Base-by-base conservation (phyloP, 164 flowering plant species). In the Magnolia sinica region DNA sequence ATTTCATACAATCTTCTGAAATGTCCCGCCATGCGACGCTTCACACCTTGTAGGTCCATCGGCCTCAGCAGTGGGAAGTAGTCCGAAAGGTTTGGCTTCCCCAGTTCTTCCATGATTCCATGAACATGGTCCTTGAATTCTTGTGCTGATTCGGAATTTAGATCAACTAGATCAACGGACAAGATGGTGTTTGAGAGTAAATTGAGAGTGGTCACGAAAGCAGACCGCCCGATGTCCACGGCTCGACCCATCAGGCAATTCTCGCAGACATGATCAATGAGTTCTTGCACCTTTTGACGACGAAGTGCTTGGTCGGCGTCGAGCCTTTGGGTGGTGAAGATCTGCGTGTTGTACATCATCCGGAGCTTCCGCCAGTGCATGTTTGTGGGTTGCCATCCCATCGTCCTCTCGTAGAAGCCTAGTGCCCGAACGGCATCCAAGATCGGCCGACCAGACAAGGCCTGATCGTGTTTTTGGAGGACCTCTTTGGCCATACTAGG, bases 331-430 rank as follows among this genome's bases (percentile, higher is more conserved):
- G 19, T 8, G 24, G 73, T 23, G 50, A 79, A 77, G 22, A 84
- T 68, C 8, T 78, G 61, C 8, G 58, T 29, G 64, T 49, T 71
- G 63, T 74, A 76, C 14, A 82, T 61, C 68, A 70, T 81, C 22
- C 84, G 50, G 10, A 84, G 51, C 66, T 24, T 72, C 14, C 83
- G 79, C 86, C 87, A 84, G n/a, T 73, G 71, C 7, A 76, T 14
- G 6, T 64, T 20, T 8, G 72, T 51, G 0, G 79, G 85, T 16
- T 73, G 29, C 82, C 78, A 79, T 0, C 68, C 85, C 31, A 80
- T 52, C 0, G 85, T 73, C 18, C 10, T 5, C 10, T 79, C 16
- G 13, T 76, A 23, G 58, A 80, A 81, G 23, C 37, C 1, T 2
- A 24, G 64, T 8, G 68, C 80, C 14, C 55, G 66, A 7, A 66